A percentile compares a stretch with the other conserved stretches of the same genome.
Conservation (phyloP, 768 basidiomycete species). For the Hirschioporus abietinus region DNA sequence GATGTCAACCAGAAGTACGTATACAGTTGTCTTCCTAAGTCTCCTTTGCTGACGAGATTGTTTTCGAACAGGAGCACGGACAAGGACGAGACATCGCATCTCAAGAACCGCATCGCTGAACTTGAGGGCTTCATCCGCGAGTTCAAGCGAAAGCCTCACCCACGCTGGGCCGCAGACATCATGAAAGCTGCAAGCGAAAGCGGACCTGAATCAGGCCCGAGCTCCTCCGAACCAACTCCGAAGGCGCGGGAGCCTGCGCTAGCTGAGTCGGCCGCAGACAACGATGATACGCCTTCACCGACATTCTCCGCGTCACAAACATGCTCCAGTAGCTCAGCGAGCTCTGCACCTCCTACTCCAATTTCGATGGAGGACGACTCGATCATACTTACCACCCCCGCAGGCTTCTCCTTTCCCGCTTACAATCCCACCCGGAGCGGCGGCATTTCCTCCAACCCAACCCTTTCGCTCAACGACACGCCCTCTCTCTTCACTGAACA, state of each 20-base stretch:
- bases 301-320: not conserved
- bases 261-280: not conserved
- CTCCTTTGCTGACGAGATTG: conserved; percentile 8
- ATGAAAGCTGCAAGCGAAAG: not conserved
- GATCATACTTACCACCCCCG: not conserved
- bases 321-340: not conserved
- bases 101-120: conserved; percentile 29
- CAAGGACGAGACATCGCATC: conserved; percentile 25
- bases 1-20: conserved; percentile 17
- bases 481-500: not conserved
- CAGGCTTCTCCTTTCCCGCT: not conserved
- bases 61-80: conserved; percentile 18
- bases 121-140: conserved; percentile 33
- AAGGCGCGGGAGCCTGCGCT: not conserved
- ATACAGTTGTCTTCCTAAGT: conserved; percentile 3
- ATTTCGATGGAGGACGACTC: conserved; percentile 1
- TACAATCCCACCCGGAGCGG: not conserved
- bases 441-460: not conserved
- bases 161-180: conserved; percentile 6
- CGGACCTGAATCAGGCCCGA: not conserved
- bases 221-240: conserved; percentile 1
- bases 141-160: conserved; percentile 16
- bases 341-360: not conserved
- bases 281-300: not conserved
- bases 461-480: not conserved